Evolutionary conservation across 1,284 basidiomycete genomes (phyloP).

Genomic region (Fomitiporia mediterranea): DNA sequence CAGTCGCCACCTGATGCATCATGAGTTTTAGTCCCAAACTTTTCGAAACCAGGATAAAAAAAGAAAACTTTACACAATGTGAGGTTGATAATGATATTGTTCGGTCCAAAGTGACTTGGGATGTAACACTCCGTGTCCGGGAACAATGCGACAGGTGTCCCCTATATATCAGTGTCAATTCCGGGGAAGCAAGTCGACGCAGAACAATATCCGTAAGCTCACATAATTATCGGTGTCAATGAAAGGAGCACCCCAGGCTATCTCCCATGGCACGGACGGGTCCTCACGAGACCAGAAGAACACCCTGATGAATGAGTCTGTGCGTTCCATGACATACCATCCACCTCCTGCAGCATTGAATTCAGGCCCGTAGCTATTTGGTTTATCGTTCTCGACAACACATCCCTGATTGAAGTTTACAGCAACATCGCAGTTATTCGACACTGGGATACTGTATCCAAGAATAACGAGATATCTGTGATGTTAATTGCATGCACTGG

Average conservation of each 20-base stretch:
- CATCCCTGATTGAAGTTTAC: constrained; percentile 60
- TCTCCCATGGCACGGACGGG: constrained; percentile 35
- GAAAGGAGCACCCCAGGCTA: constrained; percentile 32
- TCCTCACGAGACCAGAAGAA: constrained; percentile 48
- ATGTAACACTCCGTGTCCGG: constrained; percentile 49
- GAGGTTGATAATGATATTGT: constrained; percentile 60
- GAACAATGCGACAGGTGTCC: constrained; percentile 52
- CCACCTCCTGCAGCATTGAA: constrained; percentile 61
- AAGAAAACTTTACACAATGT: constrained; percentile 38
- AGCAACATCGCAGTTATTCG: constrained; percentile 47
- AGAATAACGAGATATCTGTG: too few species aligned
- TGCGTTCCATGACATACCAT: constrained; percentile 51
- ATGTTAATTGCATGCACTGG: not conserved
- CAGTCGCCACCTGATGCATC: constrained; percentile 17
- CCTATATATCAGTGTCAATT: constrained; percentile 43
- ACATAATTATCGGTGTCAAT: constrained; percentile 39
- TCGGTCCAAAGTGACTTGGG: constrained; percentile 44
- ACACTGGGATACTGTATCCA: constrained; percentile 22
- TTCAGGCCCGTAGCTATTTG: constrained; percentile 47
- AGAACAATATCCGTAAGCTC: constrained; percentile 36
- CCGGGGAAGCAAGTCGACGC: too few species aligned
- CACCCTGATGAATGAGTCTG: constrained; percentile 38
- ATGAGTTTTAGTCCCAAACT: constrained; percentile 27
- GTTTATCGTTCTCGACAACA: constrained; percentile 43
- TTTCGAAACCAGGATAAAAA: constrained; percentile 21